Evolutionary conservation across 1,284 basidiomycete genomes (phyloP).

Genomic region (Cystobasidium sp.): DNA sequence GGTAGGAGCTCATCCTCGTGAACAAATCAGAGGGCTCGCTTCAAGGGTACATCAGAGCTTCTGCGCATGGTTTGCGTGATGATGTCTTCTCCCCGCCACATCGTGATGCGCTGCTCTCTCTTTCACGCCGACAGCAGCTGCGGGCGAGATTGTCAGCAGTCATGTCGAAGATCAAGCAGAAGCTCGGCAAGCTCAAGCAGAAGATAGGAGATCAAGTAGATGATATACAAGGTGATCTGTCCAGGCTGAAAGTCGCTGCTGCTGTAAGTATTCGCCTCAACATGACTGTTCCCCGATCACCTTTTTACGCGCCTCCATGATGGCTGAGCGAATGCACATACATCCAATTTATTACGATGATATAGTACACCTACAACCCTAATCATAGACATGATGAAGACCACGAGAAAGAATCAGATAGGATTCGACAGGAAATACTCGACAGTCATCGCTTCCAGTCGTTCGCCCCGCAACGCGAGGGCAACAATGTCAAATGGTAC

Average conservation of each 20-base stretch:
- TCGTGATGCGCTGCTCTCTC: not conserved
- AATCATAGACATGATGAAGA: constrained; percentile 71
- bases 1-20: no score
- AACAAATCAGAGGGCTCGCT: no score
- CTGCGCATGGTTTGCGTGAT: not conserved
- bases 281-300: not conserved
- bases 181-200: constrained; percentile 22
- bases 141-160: not conserved
- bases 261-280: constrained; percentile 4
- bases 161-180: constrained; percentile 15
- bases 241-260: constrained; percentile 33
- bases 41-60: no score
- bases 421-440: constrained; percentile 71
- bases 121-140: not conserved
- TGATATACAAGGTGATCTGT: constrained; percentile 27
- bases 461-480: constrained; percentile 72
- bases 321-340: not conserved
- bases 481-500: constrained; percentile 83
- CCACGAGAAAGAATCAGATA: constrained; percentile 63
- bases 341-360: constrained; percentile 48
- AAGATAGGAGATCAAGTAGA: constrained; percentile 25
- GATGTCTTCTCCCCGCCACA: not conserved
- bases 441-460: constrained; percentile 78
- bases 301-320: not conserved
- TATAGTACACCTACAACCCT: constrained; percentile 44